Evolutionary conservation across 805 yeast genomes (phyloP), one percentile per base, ranked within the genome.

Genomic region (Candida incommunis): DNA sequence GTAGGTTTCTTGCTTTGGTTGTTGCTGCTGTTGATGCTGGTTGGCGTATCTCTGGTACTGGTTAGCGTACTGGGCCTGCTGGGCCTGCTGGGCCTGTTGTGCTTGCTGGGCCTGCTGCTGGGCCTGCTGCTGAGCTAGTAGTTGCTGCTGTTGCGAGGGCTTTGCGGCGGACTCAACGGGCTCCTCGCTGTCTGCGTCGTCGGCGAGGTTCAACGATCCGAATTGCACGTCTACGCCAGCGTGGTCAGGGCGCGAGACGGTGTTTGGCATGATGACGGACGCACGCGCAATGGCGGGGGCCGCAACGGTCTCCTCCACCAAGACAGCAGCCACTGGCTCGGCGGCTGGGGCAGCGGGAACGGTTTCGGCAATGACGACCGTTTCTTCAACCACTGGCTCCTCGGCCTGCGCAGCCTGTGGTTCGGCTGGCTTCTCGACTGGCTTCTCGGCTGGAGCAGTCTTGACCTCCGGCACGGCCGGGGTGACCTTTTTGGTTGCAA

Each of bases 191-290:
- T 57, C 57, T 43, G 64, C 69, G 23, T 65, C 68, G 25, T 69
- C 74, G 41, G 65, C 67, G 47, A 74, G 63, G 22, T 72, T 62
- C 52, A 76, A 64, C 11, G 80, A 74, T 46, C 84, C 84, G 54
- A 78, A 78, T 26, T 80, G 76, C 35, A 78, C 77, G 50, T 78
- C 80, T 23, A 74, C 72, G 42, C 71, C 62, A 55, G 64, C 66
- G 44, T 69, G 59, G 52, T 64, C 70, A 46, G 71, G 65, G 50
- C 57, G 60, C 26, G 52, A 44, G 41, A 72, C 65, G 31, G 71
- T 62, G 40, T 67, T 65, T 50, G 83, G 83, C 58, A 78, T 71
- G 25, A 77, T 67, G 45, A 67, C 74, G 25, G 74, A 66, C 15
- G 54, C 53, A 11, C 55, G 43, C 51, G 49, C 41, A 45, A 50